These are phyloP conservation scores for Curvularia sp. DNA, from an alignment of 2,329 filamentous ascomycete genomes.

Conservation along the genomic window DNA sequence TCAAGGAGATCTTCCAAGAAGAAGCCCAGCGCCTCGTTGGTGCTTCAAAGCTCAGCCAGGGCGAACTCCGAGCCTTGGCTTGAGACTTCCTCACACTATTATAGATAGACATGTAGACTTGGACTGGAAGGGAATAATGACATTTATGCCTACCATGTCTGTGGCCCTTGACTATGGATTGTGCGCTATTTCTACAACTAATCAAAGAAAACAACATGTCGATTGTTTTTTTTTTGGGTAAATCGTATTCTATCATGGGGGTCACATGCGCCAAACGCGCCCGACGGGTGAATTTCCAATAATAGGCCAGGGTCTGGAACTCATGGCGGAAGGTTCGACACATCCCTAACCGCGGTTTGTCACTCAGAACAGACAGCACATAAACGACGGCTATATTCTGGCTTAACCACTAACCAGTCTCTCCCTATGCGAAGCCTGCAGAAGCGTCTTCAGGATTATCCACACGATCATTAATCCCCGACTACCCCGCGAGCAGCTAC, in stretches of 20 bases:
- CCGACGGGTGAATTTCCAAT: slow-evolving; percentile 11
- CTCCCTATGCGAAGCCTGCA: slow-evolving; percentile 2
- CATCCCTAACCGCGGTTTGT: slow-evolving; percentile 35
- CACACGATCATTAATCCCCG: slow-evolving; percentile 8
- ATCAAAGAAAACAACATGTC: too few relatives aligned
- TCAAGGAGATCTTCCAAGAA: slow-evolving; percentile 81
- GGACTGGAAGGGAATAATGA: slow-evolving; percentile 17
- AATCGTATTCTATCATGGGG: not conserved
- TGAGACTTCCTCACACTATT: slow-evolving; percentile 10
- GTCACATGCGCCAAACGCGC: slow-evolving; percentile 11
- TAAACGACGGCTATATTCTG: slow-evolving; percentile 4
- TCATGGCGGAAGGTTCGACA: slow-evolving; percentile 23
- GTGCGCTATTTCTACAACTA: not conserved
- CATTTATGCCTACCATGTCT: slow-evolving; percentile 5
- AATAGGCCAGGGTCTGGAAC: slow-evolving; percentile 16
- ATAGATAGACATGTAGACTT: slow-evolving; percentile 33
- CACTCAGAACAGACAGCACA: slow-evolving; percentile 23
- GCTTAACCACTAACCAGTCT: not conserved
- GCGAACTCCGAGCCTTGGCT: slow-evolving; percentile 73
- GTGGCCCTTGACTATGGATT: not conserved
- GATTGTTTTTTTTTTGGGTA: not conserved
- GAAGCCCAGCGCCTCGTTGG: slow-evolving; percentile 80
- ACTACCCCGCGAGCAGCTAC: slow-evolving; percentile 23
- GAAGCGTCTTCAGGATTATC: not conserved
- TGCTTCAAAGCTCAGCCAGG: slow-evolving; percentile 85